Base-by-base conservation (phyloP, 169 alveolate genomes). In the Plasmodium ovale region DNA sequence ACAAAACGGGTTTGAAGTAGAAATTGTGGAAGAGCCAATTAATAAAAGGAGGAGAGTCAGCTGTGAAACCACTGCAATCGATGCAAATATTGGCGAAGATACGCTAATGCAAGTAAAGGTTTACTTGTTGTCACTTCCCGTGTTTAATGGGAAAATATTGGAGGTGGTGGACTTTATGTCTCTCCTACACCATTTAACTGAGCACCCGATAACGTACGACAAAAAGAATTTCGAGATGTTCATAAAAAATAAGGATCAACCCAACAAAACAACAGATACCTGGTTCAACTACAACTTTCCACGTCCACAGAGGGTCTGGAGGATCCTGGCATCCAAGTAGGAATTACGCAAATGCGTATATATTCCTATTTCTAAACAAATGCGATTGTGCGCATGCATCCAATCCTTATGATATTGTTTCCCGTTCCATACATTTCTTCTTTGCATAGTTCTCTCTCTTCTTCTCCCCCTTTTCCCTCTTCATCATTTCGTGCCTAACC, bases 1-100 rank as follows among this genome's bases (percentile, higher is more conserved):
- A 37, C 87, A 94, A 69, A 96, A 95, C 87, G 98, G 98, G 1
- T 97, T 97, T 60, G 92, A 79, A 54, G 56, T 88, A 60, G 73
- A 88, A 23, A 88, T 92, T 35, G 58, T 82, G 10, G 87, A 72
- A 54, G 87, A 72, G 21, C 79, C 87, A 12, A 56, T 49, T 23
- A 35, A 39, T 37, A 72, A 87, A 59, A 68, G 47, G 58, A 87
- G 87, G 23, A 47, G 42, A 58, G 2, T 51, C 51, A 87, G 39
- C 54, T 74, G 37, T 47, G 87, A 91, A n/a, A 33, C 1, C 2
- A 19, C 33, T 25, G 1, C 7, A 12, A 47, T 5, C 9, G 21
- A 23, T 3, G 29, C 25, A n/a, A 25, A n/a, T 3, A 14, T 10
- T 4, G 69, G 19, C 10, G 89, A 79, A 42, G 84, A 69, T 23